A percentile compares a stretch with the other conserved stretches of the same genome.
These are phyloP conservation scores for Malus hybrid DNA, from an alignment of 331 rosid genomes.

Conservation along the genomic window DNA sequence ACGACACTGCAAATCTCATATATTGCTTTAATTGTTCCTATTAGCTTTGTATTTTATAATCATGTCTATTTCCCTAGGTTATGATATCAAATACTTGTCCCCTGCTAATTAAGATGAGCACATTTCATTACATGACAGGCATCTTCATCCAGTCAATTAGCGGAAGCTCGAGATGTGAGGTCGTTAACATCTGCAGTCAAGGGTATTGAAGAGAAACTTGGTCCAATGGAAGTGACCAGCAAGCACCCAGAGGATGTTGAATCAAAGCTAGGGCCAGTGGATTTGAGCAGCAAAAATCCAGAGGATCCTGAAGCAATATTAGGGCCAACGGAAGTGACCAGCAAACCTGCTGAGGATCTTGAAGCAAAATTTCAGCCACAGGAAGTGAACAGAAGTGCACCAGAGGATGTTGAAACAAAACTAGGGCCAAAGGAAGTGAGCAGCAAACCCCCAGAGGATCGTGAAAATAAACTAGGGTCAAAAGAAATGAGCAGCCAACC, in stretches of 20 bases:
- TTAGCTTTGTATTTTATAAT: neutral
- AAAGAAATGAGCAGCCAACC: neutral
- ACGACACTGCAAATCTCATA: neutral
- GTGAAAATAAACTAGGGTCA: neutral
- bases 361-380: neutral
- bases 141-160: slow-evolving; percentile 17
- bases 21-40: neutral
- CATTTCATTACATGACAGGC: slow-evolving; percentile 15
- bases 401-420: neutral
- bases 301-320: neutral
- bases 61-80: neutral
- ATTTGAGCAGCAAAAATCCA: neutral
- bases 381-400: neutral
- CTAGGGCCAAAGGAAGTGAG: neutral
- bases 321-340: neutral
- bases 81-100: neutral
- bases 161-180: slow-evolving; percentile 32
- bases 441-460: neutral
- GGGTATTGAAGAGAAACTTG: slow-evolving; percentile 28
- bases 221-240: slow-evolving; percentile 22
- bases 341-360: neutral
- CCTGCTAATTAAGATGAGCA: neutral
- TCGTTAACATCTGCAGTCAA: slow-evolving; percentile 27
- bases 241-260: slow-evolving; percentile 6
- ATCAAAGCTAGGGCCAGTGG: neutral